Evolutionary conservation across 2,329 filamentous ascomycete genomes (phyloP).

Genomic region (Leptographium radiaticola): DNA sequence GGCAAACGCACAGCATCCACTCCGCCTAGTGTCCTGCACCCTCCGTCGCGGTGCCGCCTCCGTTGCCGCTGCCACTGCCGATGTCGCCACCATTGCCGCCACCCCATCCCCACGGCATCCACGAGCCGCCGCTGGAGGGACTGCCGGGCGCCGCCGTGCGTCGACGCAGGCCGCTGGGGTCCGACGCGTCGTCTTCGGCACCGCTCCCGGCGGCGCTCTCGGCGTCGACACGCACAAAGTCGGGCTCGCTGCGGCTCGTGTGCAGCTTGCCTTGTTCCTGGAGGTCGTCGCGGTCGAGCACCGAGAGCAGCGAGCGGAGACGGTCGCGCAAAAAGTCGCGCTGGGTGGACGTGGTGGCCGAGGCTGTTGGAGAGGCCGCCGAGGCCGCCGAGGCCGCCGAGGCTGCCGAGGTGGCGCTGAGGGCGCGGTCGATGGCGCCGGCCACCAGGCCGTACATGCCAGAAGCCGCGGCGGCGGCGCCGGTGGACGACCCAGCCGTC

Average conservation of each 20-base stretch:
- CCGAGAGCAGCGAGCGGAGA: conserved; percentile 59
- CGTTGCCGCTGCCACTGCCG: conserved; percentile 11
- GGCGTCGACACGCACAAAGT: conserved; percentile 75
- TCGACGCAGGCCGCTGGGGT: conserved; percentile 12
- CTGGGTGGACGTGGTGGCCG: conserved; percentile 65
- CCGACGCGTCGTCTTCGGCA: conserved; percentile 30
- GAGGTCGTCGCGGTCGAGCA: conserved; percentile 46
- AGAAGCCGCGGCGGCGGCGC: conserved; percentile 11
- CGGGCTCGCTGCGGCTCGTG: conserved; percentile 74
- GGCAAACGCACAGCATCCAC: too few species aligned
- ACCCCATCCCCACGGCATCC: conserved; percentile 38
- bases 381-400: conserved; percentile 20
- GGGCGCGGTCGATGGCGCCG: conserved; percentile 52
- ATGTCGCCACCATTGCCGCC: conserved; percentile 7
- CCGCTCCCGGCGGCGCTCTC: conserved; percentile 65
- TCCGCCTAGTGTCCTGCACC: conserved; percentile 8
- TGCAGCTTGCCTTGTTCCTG: conserved; percentile 41
- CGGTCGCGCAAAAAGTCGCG: conserved; percentile 69
- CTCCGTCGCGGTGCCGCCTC: conserved; percentile 21
- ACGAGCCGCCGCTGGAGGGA: conserved; percentile 20
- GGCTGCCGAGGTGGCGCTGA: conserved; percentile 8
- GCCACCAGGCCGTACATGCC: conserved; percentile 73
- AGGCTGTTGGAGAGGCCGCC: conserved; percentile 43
- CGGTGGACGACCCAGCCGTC: background rate
- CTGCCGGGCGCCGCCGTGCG: background rate